phyloP scores from a whole-genome alignment of 257 asterid species.

The Solanum appendiculatum region DNA sequence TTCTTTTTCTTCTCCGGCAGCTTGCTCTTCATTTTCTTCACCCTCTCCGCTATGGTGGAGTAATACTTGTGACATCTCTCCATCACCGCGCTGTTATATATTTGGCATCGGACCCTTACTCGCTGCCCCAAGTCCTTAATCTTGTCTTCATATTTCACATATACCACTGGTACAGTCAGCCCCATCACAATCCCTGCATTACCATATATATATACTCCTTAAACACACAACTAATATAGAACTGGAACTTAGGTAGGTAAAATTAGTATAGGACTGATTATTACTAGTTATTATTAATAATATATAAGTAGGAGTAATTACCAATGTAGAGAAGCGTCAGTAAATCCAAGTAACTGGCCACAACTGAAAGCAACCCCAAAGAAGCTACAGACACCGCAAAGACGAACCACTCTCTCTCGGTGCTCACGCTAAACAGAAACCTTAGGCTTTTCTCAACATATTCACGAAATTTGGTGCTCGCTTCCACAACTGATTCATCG shows the following conservation, averaged over 20 bases:
- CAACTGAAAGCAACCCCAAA: slow-evolving; percentile 23
- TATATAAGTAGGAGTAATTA: neutral
- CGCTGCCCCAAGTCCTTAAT: slow-evolving; percentile 20
- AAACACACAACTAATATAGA: neutral
- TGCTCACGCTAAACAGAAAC: slow-evolving; percentile 34
- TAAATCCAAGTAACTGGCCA: slow-evolving; percentile 24
- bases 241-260: neutral
- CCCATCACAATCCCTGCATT: slow-evolving; percentile 31
- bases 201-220: neutral
- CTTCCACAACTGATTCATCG: slow-evolving; percentile 24
- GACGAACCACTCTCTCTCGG: slow-evolving; percentile 38
- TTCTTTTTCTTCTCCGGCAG: slow-evolving; percentile 21
- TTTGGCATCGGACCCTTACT: neutral
- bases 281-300: neutral
- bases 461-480: slow-evolving; percentile 14
- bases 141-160: slow-evolving; percentile 33
- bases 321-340: slow-evolving; percentile 44
- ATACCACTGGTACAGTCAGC: slow-evolving; percentile 32
- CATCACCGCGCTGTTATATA: neutral
- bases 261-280: neutral
- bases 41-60: slow-evolving; percentile 4
- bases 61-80: neutral
- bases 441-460: slow-evolving; percentile 20
- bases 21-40: neutral
- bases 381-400: slow-evolving; percentile 23